A percentile compares a stretch with the other conserved stretches of the same genome.
Evolutionary conservation across 129 eudicot species (phyloP).

Genomic region (Tagetes erecta): DNA sequence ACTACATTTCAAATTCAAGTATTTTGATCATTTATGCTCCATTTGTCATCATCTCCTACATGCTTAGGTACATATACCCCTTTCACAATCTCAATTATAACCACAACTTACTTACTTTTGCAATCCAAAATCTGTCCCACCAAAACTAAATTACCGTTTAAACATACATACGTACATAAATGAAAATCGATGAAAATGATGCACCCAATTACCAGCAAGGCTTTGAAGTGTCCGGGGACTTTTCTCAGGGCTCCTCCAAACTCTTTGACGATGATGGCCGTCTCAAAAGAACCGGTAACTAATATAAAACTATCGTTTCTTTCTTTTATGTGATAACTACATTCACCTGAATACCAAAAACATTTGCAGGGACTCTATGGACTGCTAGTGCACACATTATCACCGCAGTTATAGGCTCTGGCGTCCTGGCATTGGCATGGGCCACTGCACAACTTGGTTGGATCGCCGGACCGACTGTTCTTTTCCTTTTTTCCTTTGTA

Average conservation of each 20-base stretch:
- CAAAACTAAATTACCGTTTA: too few relatives aligned
- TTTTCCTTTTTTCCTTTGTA: constrained; percentile 56
- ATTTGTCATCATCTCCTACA: constrained; percentile 21
- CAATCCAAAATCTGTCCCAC: not conserved
- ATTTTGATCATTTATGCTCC: constrained; percentile 25
- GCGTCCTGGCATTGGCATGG: constrained; percentile 73
- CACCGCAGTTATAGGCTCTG: constrained; percentile 72
- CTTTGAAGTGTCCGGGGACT: constrained; percentile 35
- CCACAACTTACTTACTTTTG: not conserved
- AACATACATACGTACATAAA: not conserved
- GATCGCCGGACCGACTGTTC: constrained; percentile 64
- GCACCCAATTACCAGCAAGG: constrained; percentile 40
- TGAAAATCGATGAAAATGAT: constrained; percentile 31
- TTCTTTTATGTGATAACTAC: too few relatives aligned
- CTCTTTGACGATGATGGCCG: constrained; percentile 63
- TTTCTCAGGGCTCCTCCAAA: constrained; percentile 34
- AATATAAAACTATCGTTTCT: too few relatives aligned
- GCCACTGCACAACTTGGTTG: constrained; percentile 69
- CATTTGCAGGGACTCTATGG: constrained; percentile 46
- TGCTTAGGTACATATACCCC: not conserved
- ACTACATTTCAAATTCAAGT: constrained; percentile 24
- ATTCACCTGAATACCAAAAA: too few relatives aligned
- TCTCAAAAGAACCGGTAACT: constrained; percentile 52
- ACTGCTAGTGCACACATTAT: constrained; percentile 71
- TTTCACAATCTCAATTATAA: not conserved